phyloP scores from a whole-genome alignment of 2,329 filamentous ascomycete species.

The Pseudocercospora eumusae region DNA sequence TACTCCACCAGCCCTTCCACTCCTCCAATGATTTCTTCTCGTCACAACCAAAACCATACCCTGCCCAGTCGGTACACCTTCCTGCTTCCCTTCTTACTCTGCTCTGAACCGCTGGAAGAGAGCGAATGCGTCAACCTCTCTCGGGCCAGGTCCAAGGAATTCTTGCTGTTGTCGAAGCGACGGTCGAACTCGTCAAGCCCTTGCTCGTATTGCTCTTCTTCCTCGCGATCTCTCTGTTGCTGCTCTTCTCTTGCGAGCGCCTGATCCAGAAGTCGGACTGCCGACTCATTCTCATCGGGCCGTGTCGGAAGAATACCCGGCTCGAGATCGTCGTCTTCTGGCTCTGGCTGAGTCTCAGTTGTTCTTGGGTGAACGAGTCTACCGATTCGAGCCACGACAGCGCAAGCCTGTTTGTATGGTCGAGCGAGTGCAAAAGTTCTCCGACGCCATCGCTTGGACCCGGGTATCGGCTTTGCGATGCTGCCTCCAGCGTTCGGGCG shows the following conservation, averaged over 20 bases:
- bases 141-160: not conserved
- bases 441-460: not conserved
- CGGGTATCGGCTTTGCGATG: not conserved
- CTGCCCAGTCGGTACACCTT: not conserved
- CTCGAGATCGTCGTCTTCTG: not conserved
- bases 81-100: not conserved
- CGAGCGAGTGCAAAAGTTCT: not conserved
- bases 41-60: not conserved
- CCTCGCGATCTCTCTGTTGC: not conserved
- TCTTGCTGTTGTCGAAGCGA: not conserved
- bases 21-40: not conserved
- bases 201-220: not conserved
- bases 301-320: not conserved
- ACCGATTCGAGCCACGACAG: not conserved
- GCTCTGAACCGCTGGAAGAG: not conserved
- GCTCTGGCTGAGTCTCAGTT: not conserved
- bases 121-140: not conserved
- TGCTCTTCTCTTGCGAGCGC: not conserved
- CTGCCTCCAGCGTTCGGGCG: not conserved
- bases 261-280: not conserved
- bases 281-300: not conserved
- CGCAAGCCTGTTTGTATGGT: not conserved
- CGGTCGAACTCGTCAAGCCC: not conserved
- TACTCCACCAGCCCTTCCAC: not conserved
- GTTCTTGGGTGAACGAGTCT: not conserved